Evolutionary conservation across 2,329 filamentous ascomycete species (phyloP), one percentile per base, ranked within the genome.

Genomic region (Monascus ruber): DNA sequence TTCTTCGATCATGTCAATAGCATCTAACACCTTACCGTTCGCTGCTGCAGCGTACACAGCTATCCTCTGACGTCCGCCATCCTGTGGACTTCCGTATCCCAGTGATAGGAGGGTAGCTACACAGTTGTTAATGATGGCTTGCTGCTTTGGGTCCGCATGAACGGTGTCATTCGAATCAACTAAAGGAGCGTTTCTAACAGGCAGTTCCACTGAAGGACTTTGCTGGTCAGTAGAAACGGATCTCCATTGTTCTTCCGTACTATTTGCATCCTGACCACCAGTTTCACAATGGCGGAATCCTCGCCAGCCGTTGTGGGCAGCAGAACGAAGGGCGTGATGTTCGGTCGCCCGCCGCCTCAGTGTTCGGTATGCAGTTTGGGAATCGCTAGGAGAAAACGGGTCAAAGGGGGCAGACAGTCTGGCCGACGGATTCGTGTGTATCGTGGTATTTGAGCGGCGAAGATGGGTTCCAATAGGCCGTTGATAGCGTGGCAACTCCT

Each of bases 1-100:
- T 42, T 71, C 68, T 42, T 70, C 67, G 45, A 71, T 69, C 60
- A 70, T 68, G 35, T 70, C 67, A 46, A 71, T 69, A 2, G 68
- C 68, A 38, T 68, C 63, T 25, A 51, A 50, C 24, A 71, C 48
- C 37, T 56, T 58, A 10, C 66, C 64, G 24, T 64, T 55, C 9
- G 63, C 60, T 25, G 65, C 66, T 25, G 61, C 59, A 9, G 68
- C 68, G 55, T 68, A 70, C 6, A 69, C 54, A 27, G 52, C 51
- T 40, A 71, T 54, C 33, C 68, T 55, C 26, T 60, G 48, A 26
- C 43, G 47, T 33, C 63, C 63, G 24, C 62, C 59, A 24, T 59
- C 51, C 11, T 56, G 44, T 24, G 48, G 49, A 10, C 45, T 50
- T 24, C 59, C 65, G 44, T 64, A 70, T 5, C 67, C 68, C 36